Percentiles rank a stretch among this genome's conserved stretches.
These are phyloP conservation scores for Tricholoma sp. DNA, from an alignment of 768 basidiomycete species.

Conservation along the genomic window DNA sequence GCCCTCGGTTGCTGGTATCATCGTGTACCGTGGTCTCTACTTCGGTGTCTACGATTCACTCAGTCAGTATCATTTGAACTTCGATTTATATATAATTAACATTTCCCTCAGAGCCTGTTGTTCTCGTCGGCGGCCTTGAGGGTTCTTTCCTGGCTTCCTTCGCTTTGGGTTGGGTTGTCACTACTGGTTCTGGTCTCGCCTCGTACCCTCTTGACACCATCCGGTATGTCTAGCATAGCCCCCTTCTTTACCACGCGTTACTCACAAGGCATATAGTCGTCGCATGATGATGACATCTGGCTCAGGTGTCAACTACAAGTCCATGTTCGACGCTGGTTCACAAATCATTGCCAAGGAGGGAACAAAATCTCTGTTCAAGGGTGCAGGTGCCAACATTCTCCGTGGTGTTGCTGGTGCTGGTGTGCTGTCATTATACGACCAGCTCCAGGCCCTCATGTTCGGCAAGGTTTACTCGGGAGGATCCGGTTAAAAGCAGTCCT, in stretches of 20 bases:
- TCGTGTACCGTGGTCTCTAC: conserved; percentile 99
- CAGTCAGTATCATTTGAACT: conserved; percentile 46
- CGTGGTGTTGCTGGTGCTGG: conserved; percentile 99
- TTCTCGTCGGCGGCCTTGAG: conserved; percentile 92
- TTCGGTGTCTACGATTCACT: conserved; percentile 96
- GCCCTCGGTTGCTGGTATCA: conserved; percentile 98
- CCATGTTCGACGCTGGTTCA: conserved; percentile 94
- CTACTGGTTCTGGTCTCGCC: conserved; percentile 98
- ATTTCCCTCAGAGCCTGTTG: conserved; percentile 74
- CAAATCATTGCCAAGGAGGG: conserved; percentile 96
- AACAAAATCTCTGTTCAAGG: conserved; percentile 94
- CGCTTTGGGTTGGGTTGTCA: conserved; percentile 97
- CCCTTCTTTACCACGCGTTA: background rate
- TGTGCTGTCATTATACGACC: conserved; percentile 99
- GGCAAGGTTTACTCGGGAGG: conserved; percentile 99
- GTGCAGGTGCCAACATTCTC: conserved; percentile 92
- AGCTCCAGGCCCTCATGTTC: conserved; percentile 93
- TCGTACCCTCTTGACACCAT: conserved; percentile 94
- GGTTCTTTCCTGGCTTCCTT: conserved; percentile 98
- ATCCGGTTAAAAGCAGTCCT: conserved; percentile 37
- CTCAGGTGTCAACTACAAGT: conserved; percentile 94
- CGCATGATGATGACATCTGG: conserved; percentile 99
- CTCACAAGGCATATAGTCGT: conserved; percentile 59
- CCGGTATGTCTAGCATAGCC: conserved; percentile 44
- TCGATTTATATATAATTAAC: conserved; percentile 12